Evolutionary conservation across 345 rosid genomes (phyloP).

Genomic region (Brassica carinata): DNA sequence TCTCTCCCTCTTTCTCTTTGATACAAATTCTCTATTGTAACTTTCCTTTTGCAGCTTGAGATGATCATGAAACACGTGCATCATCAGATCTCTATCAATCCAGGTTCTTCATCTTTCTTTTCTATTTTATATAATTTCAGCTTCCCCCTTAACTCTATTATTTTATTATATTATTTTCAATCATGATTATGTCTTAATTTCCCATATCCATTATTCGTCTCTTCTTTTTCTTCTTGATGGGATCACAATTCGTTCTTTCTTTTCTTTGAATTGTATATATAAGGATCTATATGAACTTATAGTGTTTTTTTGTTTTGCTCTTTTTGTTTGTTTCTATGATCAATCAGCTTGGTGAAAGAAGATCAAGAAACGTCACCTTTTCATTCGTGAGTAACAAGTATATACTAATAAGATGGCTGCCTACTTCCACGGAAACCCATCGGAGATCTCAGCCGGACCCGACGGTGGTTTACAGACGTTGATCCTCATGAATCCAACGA

Average conservation of each 20-base stretch:
- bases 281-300: constrained; percentile 27
- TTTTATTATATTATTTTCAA: constrained; percentile 44
- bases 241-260: constrained; percentile 21
- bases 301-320: neutral
- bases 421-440: constrained; percentile 75
- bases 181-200: constrained; percentile 52
- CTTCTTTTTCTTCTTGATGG: constrained; percentile 37
- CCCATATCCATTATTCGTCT: constrained; percentile 39
- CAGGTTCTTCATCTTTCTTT: constrained; percentile 60
- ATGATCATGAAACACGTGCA: constrained; percentile 82
- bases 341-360: constrained; percentile 33
- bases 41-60: constrained; percentile 51
- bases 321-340: constrained; percentile 9
- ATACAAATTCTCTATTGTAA: constrained; percentile 39
- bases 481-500: constrained; percentile 89
- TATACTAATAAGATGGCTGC: constrained; percentile 58
- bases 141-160: constrained; percentile 27
- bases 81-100: constrained; percentile 64
- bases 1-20: constrained; percentile 33
- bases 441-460: constrained; percentile 71
- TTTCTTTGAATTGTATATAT: constrained; percentile 11
- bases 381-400: constrained; percentile 1
- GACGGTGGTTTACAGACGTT: constrained; percentile 89
- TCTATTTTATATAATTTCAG: constrained; percentile 18
- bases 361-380: constrained; percentile 28